Percentiles rank a stretch among this genome's conserved stretches.
Conservation (phyloP, 148 eudicot genomes). For the Arctostaphylos glauca region DNA sequence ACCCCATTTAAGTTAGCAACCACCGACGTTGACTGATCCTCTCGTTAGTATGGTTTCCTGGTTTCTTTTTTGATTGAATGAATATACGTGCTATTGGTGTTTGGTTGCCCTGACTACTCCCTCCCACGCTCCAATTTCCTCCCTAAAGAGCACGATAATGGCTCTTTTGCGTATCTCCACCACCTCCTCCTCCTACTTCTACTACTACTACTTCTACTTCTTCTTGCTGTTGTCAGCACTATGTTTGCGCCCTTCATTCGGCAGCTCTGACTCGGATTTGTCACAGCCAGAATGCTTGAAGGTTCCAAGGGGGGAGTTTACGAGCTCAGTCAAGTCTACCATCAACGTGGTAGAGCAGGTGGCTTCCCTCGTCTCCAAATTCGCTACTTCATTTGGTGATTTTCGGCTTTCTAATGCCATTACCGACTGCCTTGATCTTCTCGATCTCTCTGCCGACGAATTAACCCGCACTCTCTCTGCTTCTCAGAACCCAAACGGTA, state of each 20-base stretch:
- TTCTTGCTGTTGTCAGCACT: background rate
- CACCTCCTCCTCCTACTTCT: too few species aligned
- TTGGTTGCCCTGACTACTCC: background rate
- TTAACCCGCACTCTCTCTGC: slow-evolving; percentile 54
- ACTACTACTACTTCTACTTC: background rate
- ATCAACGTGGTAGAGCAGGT: slow-evolving; percentile 46
- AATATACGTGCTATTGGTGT: background rate
- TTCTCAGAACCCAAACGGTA: slow-evolving; percentile 50
- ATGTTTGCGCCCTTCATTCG: background rate
- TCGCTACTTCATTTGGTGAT: slow-evolving; percentile 41
- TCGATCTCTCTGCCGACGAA: slow-evolving; percentile 63
- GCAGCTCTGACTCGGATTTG: background rate
- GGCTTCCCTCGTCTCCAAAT: slow-evolving; percentile 36
- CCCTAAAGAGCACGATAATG: background rate
- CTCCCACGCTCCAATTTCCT: background rate
- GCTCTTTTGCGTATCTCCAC: background rate
- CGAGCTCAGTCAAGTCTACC: slow-evolving; percentile 38
- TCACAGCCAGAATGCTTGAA: slow-evolving; percentile 33
- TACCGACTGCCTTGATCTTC: slow-evolving; percentile 70
- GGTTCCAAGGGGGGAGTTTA: slow-evolving; percentile 52
- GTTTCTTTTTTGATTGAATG: background rate
- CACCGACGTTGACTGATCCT: background rate
- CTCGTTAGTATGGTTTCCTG: background rate
- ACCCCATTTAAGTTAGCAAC: background rate
- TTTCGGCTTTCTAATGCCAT: slow-evolving; percentile 66